Conservation (phyloP, 768 basidiomycete species). For the Imleria badia region DNA sequence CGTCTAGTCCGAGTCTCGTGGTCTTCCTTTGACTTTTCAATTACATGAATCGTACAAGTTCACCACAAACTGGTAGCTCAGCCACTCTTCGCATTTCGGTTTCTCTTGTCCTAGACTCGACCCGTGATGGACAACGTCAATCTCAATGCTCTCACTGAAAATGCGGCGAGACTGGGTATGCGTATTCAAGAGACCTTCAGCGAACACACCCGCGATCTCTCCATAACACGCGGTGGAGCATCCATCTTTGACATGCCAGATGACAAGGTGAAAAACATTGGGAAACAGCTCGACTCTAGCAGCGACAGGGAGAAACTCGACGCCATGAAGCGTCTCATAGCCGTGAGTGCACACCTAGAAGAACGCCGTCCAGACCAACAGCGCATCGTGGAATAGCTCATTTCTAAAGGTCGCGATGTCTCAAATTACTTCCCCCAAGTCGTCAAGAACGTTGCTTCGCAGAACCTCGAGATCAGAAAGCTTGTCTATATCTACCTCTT, state of each 20-base stretch:
- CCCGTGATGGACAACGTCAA: conserved; percentile 35
- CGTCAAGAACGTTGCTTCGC: conserved; percentile 94
- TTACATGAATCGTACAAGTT: conserved; percentile 6
- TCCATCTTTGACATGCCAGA: conserved; percentile 68
- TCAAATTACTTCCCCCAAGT: conserved; percentile 95
- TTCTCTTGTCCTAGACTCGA: background rate
- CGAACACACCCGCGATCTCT: conserved; percentile 75
- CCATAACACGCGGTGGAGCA: conserved; percentile 53
- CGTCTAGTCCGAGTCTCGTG: no score
- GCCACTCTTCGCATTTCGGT: background rate
- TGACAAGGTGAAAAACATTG: conserved; percentile 81
- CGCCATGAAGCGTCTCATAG: conserved; percentile 92
- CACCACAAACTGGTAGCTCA: background rate
- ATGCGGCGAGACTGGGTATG: conserved; percentile 80
- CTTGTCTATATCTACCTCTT: conserved; percentile 97
- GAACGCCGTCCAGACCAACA: background rate
- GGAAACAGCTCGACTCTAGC: conserved; percentile 82
- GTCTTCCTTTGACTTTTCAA: background rate
- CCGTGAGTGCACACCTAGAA: conserved; percentile 52
- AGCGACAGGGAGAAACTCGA: conserved; percentile 91
- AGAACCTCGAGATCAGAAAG: conserved; percentile 91
- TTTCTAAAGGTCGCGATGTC: conserved; percentile 89
- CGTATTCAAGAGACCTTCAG: conserved; percentile 82
- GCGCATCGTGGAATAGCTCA: conserved; percentile 54
- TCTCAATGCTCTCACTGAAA: conserved; percentile 58